Percentiles rank a stretch among this genome's conserved stretches.
These are phyloP conservation scores for Bromus sterilis DNA, from an alignment of 176 grass and related monocot genomes.

Conservation along the genomic window DNA sequence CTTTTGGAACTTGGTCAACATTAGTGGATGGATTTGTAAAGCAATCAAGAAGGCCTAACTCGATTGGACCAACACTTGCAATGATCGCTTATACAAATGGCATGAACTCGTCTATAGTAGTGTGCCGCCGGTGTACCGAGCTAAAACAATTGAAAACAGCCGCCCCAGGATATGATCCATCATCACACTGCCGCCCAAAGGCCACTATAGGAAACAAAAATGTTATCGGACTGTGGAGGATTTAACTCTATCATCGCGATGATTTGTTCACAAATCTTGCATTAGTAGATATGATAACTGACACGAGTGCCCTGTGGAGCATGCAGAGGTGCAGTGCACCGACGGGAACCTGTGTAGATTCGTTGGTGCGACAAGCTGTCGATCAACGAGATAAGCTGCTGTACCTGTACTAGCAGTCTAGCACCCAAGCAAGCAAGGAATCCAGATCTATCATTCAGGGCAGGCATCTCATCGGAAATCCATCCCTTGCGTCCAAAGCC, in stretches of 20 bases:
- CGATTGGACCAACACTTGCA: background rate
- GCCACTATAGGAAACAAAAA: too few relatives aligned
- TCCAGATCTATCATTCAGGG: slow-evolving; percentile 19
- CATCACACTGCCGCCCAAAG: background rate
- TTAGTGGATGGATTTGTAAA: background rate
- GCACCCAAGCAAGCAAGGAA: slow-evolving; percentile 12
- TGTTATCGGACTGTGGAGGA: too few relatives aligned
- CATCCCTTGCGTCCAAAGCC: slow-evolving; percentile 27
- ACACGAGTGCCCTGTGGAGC: background rate
- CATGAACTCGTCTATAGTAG: background rate
- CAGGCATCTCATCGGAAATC: background rate
- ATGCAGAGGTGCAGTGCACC: background rate
- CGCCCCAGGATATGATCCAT: background rate
- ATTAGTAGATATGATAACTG: background rate
- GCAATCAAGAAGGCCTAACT: background rate
- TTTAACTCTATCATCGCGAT: background rate
- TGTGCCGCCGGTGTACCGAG: background rate
- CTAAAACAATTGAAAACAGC: background rate
- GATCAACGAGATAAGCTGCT: background rate
- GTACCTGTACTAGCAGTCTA: background rate
- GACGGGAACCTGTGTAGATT: background rate
- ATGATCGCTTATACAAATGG: background rate
- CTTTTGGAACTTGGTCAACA: background rate
- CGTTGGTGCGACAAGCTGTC: background rate
- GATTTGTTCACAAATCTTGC: background rate